phyloP scores from a whole-genome alignment of 2,329 filamentous ascomycete species.

The Aureobasidium leucospermi region DNA sequence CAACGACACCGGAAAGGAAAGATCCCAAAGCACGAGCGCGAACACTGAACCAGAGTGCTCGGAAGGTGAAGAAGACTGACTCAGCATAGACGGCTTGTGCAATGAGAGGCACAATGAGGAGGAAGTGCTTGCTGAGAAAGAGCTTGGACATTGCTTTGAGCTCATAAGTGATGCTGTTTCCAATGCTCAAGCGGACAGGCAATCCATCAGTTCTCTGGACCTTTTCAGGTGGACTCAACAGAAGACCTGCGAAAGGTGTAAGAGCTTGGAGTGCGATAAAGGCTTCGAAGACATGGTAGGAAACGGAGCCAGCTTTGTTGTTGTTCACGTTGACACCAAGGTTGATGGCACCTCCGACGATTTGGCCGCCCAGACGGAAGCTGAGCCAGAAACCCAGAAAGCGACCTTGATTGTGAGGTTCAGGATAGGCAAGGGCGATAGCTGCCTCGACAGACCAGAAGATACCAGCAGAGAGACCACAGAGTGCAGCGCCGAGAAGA shows the following conservation, averaged over 20 bases:
- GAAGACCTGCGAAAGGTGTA: constrained; percentile 56
- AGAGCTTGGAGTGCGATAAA: constrained; percentile 64
- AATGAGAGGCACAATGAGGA: constrained; percentile 60
- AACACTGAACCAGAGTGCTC: constrained; percentile 59
- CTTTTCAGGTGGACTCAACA: constrained; percentile 53
- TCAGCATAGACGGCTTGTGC: constrained; percentile 65
- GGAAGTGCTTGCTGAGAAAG: constrained; percentile 55
- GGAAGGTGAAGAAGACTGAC: constrained; percentile 62
- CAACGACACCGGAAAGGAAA: constrained; percentile 61
- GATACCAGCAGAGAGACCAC: constrained; percentile 62
- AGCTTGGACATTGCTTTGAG: constrained; percentile 51
- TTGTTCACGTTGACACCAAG: constrained; percentile 56
- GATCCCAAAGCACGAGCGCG: constrained; percentile 62
- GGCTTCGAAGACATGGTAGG: constrained; percentile 59
- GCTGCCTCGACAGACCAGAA: constrained; percentile 73
- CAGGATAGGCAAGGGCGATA: constrained; percentile 65
- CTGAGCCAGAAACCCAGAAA: constrained; percentile 63
- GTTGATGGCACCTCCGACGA: constrained; percentile 65
- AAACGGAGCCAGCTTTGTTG: constrained; percentile 55
- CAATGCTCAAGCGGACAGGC: constrained; percentile 53
- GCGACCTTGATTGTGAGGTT: constrained; percentile 58
- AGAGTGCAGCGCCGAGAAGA: constrained; percentile 60
- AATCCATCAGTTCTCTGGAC: constrained; percentile 61
- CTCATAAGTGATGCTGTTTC: constrained; percentile 50
- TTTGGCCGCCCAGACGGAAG: constrained; percentile 56